Base-by-base conservation (phyloP, 2,329 filamentous ascomycete genomes). In the Calonectria fujianensis region DNA sequence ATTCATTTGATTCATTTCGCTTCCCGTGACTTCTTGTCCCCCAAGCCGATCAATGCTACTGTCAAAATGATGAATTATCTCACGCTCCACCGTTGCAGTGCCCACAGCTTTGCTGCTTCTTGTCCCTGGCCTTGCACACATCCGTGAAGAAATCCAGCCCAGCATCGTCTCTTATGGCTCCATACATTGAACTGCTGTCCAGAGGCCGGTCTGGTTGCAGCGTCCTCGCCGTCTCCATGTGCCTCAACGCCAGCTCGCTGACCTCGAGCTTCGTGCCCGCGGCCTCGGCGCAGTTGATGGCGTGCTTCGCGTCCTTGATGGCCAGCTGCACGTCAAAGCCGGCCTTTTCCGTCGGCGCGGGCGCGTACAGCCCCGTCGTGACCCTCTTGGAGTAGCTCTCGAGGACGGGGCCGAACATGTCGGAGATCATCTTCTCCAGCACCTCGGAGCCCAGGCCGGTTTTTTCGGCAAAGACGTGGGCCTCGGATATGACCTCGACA, bases 391-490 rank as follows among this genome's bases (percentile, higher is more conserved):
- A 83, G 66, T 80, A 81, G 48, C 79, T 79, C 51, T 80, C 72
- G 4, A 82, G 69, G 7, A 82, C 73, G 2, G 79, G 72, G 3
- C 82, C 81, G 37, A 82, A 84, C 71, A 84, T 83, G 54, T 80
- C 75, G 11, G 78, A 75, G 5, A 83, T 77, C 61, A 83, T 76
- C 10, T 73, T 72, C 69, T 84, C 82, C 41, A 84, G 74, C 50
- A 77, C 76, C 4, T 73, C 73, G 4, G 73, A 75, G 4, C 77
- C 80, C 1, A 83, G 72, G 0, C 81, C 79, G 1, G 79, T 82
- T 66, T 82, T 83, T 24, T 83, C 82, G 2, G 82, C 82, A 41
- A 84, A 77, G 10, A 83, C 81, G 20, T 82, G 82, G 3, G 81
- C 81, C 67, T 84, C 82, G 7, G 78, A 78, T 0, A 83, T 73